phyloP scores from a whole-genome alignment of 345 rosid species.

The Eucalyptus regnans region DNA sequence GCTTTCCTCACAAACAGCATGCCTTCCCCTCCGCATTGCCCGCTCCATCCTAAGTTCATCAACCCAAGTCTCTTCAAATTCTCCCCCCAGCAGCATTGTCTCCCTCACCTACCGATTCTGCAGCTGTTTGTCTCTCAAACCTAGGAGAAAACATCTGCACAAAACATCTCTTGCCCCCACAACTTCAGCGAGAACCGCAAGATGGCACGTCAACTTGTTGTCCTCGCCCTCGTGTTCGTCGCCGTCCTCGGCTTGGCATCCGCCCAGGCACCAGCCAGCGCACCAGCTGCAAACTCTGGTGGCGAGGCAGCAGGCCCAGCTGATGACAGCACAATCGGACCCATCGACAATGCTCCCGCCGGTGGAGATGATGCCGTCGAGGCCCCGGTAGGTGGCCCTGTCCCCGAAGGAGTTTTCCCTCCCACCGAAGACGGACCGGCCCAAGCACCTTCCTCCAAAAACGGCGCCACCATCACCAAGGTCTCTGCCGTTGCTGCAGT shows the following conservation, averaged over 20 bases:
- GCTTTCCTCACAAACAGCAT: background rate
- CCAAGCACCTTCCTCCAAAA: background rate
- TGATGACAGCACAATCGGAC: background rate
- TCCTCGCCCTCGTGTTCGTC: background rate
- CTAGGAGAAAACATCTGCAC: background rate
- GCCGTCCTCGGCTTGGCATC: background rate
- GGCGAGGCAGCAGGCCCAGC: background rate
- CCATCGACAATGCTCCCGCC: background rate
- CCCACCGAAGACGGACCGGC: background rate
- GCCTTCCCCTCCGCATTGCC: background rate
- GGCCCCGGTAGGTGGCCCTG: background rate
- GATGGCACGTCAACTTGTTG: background rate
- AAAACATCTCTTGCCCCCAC: background rate
- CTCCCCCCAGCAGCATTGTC: background rate
- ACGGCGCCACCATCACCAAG: background rate
- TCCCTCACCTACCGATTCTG: background rate
- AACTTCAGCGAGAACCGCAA: background rate
- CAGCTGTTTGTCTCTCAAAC: background rate
- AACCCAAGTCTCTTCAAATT: background rate
- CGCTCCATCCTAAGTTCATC: background rate
- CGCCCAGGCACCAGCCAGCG: background rate
- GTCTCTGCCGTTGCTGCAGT: background rate
- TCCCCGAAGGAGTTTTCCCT: background rate
- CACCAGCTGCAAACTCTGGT: background rate
- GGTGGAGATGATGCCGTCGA: background rate